These are phyloP conservation scores for Passalora sequoiae DNA, from an alignment of 2,329 filamentous ascomycete genomes.

Conservation along the genomic window DNA sequence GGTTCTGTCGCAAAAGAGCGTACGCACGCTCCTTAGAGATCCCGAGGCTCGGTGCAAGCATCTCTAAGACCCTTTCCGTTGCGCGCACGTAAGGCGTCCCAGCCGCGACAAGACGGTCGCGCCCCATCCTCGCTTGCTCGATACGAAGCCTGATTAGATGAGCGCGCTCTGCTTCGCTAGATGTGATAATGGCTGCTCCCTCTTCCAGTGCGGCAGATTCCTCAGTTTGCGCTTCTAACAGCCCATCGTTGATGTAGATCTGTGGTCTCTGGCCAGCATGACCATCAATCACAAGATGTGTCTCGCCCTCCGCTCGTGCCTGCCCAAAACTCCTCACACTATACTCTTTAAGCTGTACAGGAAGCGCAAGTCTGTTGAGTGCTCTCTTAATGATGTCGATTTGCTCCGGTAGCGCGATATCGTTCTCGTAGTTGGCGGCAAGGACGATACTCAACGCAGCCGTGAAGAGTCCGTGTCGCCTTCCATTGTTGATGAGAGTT, in stretches of 20 bases:
- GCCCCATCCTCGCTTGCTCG: neutral
- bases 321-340: neutral
- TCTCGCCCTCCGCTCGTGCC: neutral
- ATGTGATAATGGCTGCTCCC: neutral
- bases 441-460: neutral
- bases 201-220: too few species aligned
- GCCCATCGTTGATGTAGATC: neutral
- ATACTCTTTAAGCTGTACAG: neutral
- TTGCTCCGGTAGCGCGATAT: neutral
- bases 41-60: neutral
- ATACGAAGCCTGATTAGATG: neutral
- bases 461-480: neutral
- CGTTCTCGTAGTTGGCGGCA: neutral
- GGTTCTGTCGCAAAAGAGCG: neutral
- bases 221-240: too few species aligned
- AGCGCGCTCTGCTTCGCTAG: neutral
- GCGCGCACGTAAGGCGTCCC: neutral
- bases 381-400: neutral
- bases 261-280: neutral
- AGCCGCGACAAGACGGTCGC: neutral
- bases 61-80: neutral
- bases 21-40: neutral
- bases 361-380: neutral
- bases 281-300: neutral
- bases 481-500: neutral